A percentile compares a stretch with the other conserved stretches of the same genome.
phyloP scores from a whole-genome alignment of 1,284 basidiomycete species.

The Trichosporon asahii region DNA sequence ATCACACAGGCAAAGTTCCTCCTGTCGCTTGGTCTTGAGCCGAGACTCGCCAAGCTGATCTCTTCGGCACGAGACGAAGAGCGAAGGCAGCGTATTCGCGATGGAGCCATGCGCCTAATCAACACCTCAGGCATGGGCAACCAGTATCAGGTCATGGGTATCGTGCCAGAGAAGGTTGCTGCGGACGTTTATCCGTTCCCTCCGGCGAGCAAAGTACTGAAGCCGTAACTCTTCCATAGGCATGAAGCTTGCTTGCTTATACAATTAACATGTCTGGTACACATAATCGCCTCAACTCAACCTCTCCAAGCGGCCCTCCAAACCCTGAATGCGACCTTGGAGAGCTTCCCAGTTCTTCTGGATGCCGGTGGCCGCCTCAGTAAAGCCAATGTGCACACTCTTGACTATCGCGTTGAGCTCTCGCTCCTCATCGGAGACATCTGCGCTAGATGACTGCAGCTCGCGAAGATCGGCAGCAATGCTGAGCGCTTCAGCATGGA shows the following conservation, averaged over 20 bases:
- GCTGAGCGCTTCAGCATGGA: constrained; percentile 77
- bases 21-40: constrained; percentile 63
- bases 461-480: constrained; percentile 61
- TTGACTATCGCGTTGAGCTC: constrained; percentile 68
- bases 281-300: background rate
- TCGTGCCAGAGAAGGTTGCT: constrained; percentile 36
- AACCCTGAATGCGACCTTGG: constrained; percentile 56
- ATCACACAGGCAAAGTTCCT: constrained; percentile 70
- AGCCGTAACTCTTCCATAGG: background rate
- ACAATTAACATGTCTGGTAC: background rate
- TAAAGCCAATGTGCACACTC: constrained; percentile 67
- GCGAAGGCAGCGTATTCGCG: constrained; percentile 52
- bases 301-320: constrained; percentile 51
- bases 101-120: constrained; percentile 56
- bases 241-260: background rate
- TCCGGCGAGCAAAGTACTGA: background rate
- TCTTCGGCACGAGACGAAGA: constrained; percentile 56
- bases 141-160: constrained; percentile 59
- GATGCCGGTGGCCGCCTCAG: constrained; percentile 68
- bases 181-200: constrained; percentile 51
- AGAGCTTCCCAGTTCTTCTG: constrained; percentile 65
- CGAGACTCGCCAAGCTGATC: constrained; percentile 61
- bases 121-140: constrained; percentile 58
- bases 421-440: constrained; percentile 61
- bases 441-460: constrained; percentile 69